Conservation (phyloP, 2,329 filamentous ascomycete genomes). For the Hansfordia pulvinata region DNA sequence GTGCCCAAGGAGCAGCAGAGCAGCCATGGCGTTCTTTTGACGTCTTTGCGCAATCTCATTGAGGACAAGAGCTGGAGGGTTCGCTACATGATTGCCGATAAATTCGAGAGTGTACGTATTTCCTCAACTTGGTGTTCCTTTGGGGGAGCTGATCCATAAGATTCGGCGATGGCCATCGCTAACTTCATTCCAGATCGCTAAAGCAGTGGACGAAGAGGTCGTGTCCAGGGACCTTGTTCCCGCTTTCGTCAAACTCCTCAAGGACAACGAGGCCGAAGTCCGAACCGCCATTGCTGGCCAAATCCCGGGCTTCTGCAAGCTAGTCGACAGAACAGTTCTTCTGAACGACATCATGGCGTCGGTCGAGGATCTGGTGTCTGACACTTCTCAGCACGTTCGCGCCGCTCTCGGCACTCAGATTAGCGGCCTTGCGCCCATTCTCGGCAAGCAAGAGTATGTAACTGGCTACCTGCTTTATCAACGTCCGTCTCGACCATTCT, state of each 20-base stretch:
- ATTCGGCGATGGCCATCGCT: too few species aligned
- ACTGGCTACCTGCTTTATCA: conserved; percentile 1
- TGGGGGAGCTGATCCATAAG: too few species aligned
- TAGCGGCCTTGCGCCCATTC: conserved; percentile 87
- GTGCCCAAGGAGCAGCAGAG: conserved; percentile 97
- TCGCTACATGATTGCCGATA: conserved; percentile 96
- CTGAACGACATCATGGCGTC: conserved; percentile 94
- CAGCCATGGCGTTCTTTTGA: conserved; percentile 85
- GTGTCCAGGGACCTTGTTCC: conserved; percentile 88
- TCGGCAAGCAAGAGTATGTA: conserved; percentile 89
- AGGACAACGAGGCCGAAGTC: conserved; percentile 96
- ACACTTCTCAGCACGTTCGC: conserved; percentile 92
- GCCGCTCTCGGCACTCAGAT: conserved; percentile 94
- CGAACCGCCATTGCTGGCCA: conserved; percentile 93
- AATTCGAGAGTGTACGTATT: conserved; percentile 86
- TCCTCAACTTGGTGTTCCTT: too few species aligned
- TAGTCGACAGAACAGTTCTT: conserved; percentile 77
- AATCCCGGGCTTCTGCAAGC: conserved; percentile 88
- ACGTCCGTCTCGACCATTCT: conserved; percentile 8
- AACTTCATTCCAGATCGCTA: conserved; percentile 81
- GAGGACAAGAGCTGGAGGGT: conserved; percentile 99
- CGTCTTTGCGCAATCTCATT: conserved; percentile 81
- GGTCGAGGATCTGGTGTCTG: conserved; percentile 90
- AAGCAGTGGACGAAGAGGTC: conserved; percentile 95
- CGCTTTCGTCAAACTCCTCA: conserved; percentile 92